Evolutionary conservation across 2,329 filamentous ascomycete species (phyloP).

Genomic region (Cercospora janseana): DNA sequence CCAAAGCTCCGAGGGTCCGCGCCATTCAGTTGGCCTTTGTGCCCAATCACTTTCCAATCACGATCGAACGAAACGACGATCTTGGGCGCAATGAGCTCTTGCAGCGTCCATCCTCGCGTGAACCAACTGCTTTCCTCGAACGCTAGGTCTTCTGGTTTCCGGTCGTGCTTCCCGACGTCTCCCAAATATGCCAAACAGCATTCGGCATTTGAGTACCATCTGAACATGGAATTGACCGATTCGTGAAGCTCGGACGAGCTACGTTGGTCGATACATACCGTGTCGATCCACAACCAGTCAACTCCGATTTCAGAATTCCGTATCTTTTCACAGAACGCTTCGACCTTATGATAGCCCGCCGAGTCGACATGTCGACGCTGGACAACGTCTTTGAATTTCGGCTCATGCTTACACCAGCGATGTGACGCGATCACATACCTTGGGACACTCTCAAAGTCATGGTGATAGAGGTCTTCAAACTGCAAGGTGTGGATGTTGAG

Average conservation of each 20-base stretch:
- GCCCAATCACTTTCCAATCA: conserved; percentile 17
- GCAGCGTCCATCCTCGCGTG: conserved; percentile 25
- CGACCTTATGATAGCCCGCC: conserved; percentile 15
- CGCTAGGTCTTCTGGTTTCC: neutral
- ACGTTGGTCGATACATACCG: conserved; percentile 24
- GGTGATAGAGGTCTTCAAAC: conserved; percentile 10
- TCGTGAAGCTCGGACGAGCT: conserved; percentile 18
- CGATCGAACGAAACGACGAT: conserved; percentile 21
- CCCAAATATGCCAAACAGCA: conserved; percentile 23
- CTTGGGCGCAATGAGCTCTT: conserved; percentile 22
- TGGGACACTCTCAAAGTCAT: conserved; percentile 5
- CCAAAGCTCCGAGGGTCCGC: neutral
- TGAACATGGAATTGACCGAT: conserved; percentile 26
- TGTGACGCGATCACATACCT: conserved; percentile 20
- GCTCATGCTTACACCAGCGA: conserved; percentile 13
- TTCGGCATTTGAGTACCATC: conserved; percentile 20
- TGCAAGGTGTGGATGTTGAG: conserved; percentile 12
- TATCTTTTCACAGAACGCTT: conserved; percentile 8
- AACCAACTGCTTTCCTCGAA: conserved; percentile 24
- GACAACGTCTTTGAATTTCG: conserved; percentile 11
- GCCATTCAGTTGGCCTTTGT: conserved; percentile 3
- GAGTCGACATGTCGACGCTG: conserved; percentile 4
- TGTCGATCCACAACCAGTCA: conserved; percentile 26
- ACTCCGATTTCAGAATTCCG: neutral
- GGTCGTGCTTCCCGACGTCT: conserved; percentile 2